Percentiles rank a stretch among this genome's conserved stretches.
phyloP scores from a whole-genome alignment of 2,329 filamentous ascomycete genomes.

The Diaporthe sp. region DNA sequence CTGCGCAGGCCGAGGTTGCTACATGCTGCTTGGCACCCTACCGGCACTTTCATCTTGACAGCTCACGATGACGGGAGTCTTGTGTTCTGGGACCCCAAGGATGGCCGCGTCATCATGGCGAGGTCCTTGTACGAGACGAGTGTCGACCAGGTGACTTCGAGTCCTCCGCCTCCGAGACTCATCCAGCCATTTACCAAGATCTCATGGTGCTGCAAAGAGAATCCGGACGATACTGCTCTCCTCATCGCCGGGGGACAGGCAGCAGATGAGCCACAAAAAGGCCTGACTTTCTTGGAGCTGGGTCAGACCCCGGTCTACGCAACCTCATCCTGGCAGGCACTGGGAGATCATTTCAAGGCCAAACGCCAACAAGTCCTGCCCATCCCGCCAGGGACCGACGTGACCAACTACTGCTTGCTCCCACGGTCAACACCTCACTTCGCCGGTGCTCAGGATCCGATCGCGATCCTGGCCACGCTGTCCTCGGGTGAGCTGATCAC shows the following conservation, averaged over 20 bases:
- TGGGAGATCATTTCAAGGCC: constrained; percentile 84
- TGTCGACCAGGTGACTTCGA: constrained; percentile 75
- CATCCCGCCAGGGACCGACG: constrained; percentile 82
- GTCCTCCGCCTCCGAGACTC: constrained; percentile 66
- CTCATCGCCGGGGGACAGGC: constrained; percentile 86
- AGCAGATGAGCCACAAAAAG: constrained; percentile 77
- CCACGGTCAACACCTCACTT: constrained; percentile 89
- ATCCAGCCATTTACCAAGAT: constrained; percentile 84
- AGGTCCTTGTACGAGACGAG: constrained; percentile 82
- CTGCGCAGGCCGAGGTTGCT: constrained; percentile 80
- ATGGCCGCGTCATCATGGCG: constrained; percentile 86
- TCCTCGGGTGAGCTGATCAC: constrained; percentile 91
- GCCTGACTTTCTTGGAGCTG: constrained; percentile 90
- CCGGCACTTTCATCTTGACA: constrained; percentile 88
- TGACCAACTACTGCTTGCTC: constrained; percentile 85
- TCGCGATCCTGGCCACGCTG: constrained; percentile 84
- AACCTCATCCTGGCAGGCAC: constrained; percentile 89
- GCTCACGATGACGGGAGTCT: constrained; percentile 92
- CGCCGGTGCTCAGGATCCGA: constrained; percentile 88
- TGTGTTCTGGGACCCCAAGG: constrained; percentile 94
- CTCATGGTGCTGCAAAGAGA: constrained; percentile 93
- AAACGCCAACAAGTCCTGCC: constrained; percentile 80
- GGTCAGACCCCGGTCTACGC: constrained; percentile 91
- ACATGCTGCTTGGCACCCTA: constrained; percentile 94
- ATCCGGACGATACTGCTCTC: constrained; percentile 92